Evolutionary conservation across 1,139 yeast species (phyloP), one percentile per base, ranked within the genome.

Genomic region (Taphrina populina): DNA sequence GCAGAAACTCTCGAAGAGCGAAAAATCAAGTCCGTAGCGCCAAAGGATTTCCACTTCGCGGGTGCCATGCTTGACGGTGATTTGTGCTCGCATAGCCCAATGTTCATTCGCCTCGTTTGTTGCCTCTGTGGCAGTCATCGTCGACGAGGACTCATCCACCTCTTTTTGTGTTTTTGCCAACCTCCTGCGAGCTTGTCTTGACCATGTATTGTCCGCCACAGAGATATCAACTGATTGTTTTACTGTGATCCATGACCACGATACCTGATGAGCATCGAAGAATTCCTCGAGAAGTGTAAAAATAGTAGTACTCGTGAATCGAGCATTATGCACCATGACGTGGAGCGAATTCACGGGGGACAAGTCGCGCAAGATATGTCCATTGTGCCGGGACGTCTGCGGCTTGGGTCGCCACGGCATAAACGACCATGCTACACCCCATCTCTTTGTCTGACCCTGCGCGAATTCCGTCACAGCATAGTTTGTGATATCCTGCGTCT

Each of bases 381-480:
- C 24, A 17, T 27, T 11, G 36, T 44, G 23, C 10, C 37, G 19
- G 20, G 56, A 29, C 13, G 58, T 39, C 29, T 29, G 52, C 7
- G 56, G 52, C 33, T 35, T 6, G 8, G 62, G 62, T 34, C 63
- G 29, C 8, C 15, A 26, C 3, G 36, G 19, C 4, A 30, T 43
- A 37, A 63, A 65, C 27, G 69, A 64, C 76, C 76, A 72, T 17
- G 63, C 71, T 7, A 71, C 49, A 4, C 71, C 64, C 75, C 75
- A 72, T 23, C 76, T 59, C 1, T 72, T 60, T 11, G 62, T 60
- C 20, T 35, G 35, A 8, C 63, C 64, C 30, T 60, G 63, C 2
- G 56, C 37, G 11, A 62, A 43, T 52, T 61, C 63, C 8, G 59
- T 52, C 23, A 62, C 44, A 15, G 47, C 62, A 29, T 62, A 62